Evolutionary conservation across 2,329 filamentous ascomycete species (phyloP).

Genomic region (Berkeleyomyces basicola): DNA sequence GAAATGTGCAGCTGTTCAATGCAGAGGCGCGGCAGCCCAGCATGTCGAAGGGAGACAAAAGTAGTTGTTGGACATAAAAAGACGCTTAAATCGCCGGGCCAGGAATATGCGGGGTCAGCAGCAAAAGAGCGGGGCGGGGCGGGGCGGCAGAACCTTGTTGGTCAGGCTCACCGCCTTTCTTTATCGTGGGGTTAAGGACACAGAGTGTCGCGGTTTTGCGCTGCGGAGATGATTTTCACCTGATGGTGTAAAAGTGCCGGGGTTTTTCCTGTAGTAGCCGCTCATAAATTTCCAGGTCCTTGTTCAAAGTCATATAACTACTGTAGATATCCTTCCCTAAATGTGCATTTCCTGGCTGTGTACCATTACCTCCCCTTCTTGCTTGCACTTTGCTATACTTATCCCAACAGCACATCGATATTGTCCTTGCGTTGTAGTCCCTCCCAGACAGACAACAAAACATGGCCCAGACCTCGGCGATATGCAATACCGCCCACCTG

Average conservation of each 20-base stretch:
- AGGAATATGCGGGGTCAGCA: background rate
- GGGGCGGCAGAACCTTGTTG: background rate
- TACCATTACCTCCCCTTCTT: background rate
- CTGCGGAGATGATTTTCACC: too few relatives aligned
- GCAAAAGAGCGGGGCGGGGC: background rate
- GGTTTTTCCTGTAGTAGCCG: background rate
- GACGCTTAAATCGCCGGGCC: background rate
- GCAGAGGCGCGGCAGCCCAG: background rate
- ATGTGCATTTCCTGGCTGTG: background rate
- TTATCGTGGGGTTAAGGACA: background rate
- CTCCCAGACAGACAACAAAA: conserved; percentile 26
- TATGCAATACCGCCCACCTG: conserved; percentile 27
- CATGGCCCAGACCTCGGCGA: conserved; percentile 27
- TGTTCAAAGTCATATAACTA: background rate
- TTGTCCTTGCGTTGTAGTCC: conserved; percentile 23
- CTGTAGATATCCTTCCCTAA: background rate
- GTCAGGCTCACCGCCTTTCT: background rate
- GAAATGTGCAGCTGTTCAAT: background rate
- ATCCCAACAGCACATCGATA: conserved; percentile 27
- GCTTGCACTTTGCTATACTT: background rate
- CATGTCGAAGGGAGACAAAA: background rate
- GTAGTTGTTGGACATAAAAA: background rate
- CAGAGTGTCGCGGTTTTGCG: too few relatives aligned
- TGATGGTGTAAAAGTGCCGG: too few relatives aligned
- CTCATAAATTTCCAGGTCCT: background rate